A percentile compares a stretch with the other conserved stretches of the same genome.
Conservation (phyloP, 129 eudicot species). For the Flaveria bidentis region DNA sequence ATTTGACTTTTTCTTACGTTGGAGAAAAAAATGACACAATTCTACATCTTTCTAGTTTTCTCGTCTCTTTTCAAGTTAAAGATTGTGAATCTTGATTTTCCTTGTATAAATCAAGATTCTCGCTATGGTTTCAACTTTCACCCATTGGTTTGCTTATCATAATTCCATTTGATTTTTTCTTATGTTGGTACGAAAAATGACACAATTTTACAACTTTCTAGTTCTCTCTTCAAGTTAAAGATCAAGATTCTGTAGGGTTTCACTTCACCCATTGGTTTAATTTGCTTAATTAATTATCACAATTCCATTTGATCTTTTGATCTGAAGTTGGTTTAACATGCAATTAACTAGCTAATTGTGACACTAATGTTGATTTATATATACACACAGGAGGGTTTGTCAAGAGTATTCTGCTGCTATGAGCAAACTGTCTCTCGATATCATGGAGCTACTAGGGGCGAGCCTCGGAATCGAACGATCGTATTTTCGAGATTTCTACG, state of each 20-base stretch:
- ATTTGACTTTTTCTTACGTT: too few species aligned
- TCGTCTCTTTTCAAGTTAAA: neutral
- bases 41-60: neutral
- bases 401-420: constrained; percentile 74
- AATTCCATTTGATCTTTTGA: neutral
- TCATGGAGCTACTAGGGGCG: constrained; percentile 78
- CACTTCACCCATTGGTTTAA: neutral
- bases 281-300: neutral
- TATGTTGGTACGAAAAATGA: neutral
- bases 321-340: neutral
- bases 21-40: neutral
- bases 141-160: neutral
- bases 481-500: constrained; percentile 57
- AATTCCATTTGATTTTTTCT: neutral
- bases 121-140: too few species aligned
- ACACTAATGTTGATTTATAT: constrained; percentile 4
- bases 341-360: neutral
- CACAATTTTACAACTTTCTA: neutral
- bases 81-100: constrained; percentile 22
- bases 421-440: constrained; percentile 61
- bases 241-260: constrained; percentile 4
- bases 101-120: constrained; percentile 12
- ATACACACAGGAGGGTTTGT: constrained; percentile 53
- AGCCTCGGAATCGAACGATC: constrained; percentile 72
- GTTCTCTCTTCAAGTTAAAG: neutral